Evolutionary conservation across 129 eudicot genomes (phyloP), one percentile per base, ranked within the genome.

Genomic region (Pittosporum tobira): DNA sequence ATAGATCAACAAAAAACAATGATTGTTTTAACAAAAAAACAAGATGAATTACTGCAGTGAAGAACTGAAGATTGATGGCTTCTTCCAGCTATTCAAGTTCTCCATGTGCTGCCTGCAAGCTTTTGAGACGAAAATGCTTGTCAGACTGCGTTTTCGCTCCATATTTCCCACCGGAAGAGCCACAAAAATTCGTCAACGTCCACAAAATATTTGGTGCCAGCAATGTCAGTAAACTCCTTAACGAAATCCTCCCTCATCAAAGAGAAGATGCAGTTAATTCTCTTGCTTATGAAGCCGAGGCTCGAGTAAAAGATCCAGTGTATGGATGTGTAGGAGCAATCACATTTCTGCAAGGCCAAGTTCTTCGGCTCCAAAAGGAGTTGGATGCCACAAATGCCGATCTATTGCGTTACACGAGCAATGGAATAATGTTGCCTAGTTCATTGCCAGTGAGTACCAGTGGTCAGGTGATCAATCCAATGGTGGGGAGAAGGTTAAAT

Each of bases 91-190:
- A 82, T 50, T 62, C 82, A 26, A 76, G 71, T 74, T 78, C 95
- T 54, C 95, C 95, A 0, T 89, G 97, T 66, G 97, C 97, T 1
- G 97, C 97, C 65, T 89, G 97, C 93, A 89, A 89, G 67, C 79
- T 77, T 83, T 67, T 89, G 10, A 67, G 97, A 73, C 72, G 97
- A 66, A 85, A 83, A 75, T 89, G 97, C 72, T 69, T 86, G 43
- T 73, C 68, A 25, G 88, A 83, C 48, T 89, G 97, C 68, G 73
- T 79, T 6, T 89, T 89, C 57, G 78, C 95, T 1, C 93, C 97
- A 0, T 89, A 82, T 60, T 89, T 89, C 45, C 95, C 97, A 5
- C 84, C 97, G 2, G 87, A 77, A 59, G 84, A 89, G 31, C 93
- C 94, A 58, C 77, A 81, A 15, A 89, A 86, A 27, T 89, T 89